phyloP scores from a whole-genome alignment of 768 basidiomycete species.

The Tricholoma furcatifolium region DNA sequence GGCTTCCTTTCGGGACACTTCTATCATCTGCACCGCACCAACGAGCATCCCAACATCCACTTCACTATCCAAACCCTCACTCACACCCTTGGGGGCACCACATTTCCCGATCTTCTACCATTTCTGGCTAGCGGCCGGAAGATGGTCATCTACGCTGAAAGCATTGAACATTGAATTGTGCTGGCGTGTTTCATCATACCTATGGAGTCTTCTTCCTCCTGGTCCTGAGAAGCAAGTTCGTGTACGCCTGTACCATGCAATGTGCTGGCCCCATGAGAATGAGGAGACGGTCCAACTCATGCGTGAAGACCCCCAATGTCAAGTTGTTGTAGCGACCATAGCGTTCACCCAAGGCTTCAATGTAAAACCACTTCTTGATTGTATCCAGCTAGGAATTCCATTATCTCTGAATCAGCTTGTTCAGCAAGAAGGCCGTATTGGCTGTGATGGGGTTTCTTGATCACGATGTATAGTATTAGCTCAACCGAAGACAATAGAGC shows the following conservation, averaged over 20 bases:
- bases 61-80: not conserved
- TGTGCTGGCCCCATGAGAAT: conserved; percentile 6
- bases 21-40: not conserved
- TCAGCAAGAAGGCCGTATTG: conserved; percentile 8
- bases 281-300: conserved; percentile 3
- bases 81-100: not conserved
- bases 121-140: not conserved
- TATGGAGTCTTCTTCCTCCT: conserved; percentile 3
- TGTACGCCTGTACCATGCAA: conserved; percentile 4
- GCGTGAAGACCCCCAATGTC: not conserved
- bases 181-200: not conserved
- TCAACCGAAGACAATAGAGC: conserved; percentile 1
- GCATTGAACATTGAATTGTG: conserved; percentile 2
- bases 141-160: not conserved
- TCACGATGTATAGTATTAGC: conserved; percentile 1
- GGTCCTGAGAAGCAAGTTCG: not conserved
- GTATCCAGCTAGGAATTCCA: not conserved
- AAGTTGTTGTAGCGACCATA: not conserved
- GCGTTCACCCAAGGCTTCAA: conserved; percentile 4
- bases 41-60: not conserved
- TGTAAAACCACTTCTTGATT: conserved; percentile 6
- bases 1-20: not conserved
- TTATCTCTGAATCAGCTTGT: conserved; percentile 3
- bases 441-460: not conserved
- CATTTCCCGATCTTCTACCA: not conserved